Base-by-base conservation (phyloP, 805 yeast species). In the Yarrowia sp. region DNA sequence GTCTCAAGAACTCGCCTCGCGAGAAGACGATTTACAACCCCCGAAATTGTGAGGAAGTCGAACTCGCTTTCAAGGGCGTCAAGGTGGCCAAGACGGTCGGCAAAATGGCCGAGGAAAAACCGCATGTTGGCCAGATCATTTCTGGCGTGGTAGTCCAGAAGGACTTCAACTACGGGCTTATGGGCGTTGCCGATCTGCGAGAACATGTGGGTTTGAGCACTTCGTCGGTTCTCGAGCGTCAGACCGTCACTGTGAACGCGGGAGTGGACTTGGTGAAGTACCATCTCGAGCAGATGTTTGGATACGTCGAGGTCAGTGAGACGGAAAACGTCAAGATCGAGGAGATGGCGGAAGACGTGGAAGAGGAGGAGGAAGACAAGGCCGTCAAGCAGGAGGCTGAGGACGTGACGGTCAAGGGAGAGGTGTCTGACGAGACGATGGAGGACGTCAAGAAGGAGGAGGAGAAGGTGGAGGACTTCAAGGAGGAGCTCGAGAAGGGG, bases 261-360 rank as follows among this genome's bases (percentile, higher is more conserved):
- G 88, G 88, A 44, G 82, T 88, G 32, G 87, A 88, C 47, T 78
- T 94, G 63, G 83, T 94, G 64, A 81, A 82, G 64, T 94, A 96
- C 91, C 98, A 94, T 71, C 80, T 94, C 63, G 83, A 86, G 63
- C 98, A 92, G 71, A 94, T 94, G 99, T 94, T 93, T 79, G 98
- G 97, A 1, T 82, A 80, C 69, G 81, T 91, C 4, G 84, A 86
- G 46, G 81, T 89, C 1, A 62, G 84, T 3, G 78, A 78, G 59
- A 90, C 85, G 66, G 85, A 82, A 6, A 67, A 66, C 6, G 64
- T 63, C 27, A 13, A 61, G 19, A 38, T 55, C 36, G 59, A 53
- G 12, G 59, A 53, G 47, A 62, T 53, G 49, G 44, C 33, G 56
- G 64, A 65, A 6, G 42, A 31, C 62, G 66, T n/a, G 38, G 58